Evolutionary conservation across 2,329 filamentous ascomycete genomes (phyloP), one percentile per base, ranked within the genome.

Genomic region (Epichloe uncinata): DNA sequence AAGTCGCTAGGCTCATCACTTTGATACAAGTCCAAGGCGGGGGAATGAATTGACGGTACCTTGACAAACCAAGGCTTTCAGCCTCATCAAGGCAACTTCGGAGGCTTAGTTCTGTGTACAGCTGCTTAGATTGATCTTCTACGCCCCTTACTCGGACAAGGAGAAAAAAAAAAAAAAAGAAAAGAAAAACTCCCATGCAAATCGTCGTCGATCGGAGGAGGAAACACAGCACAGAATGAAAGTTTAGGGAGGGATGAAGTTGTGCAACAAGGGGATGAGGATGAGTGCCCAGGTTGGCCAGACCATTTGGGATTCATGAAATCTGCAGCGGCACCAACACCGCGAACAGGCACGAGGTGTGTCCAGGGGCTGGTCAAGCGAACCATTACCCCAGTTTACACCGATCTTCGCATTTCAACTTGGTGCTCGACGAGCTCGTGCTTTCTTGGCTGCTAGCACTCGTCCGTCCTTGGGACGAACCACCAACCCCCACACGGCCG

Each of bases 401-500:
- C 66, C 66, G 66, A 66, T 59, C 61, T 58, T 59, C 59, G 56
- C 61, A 57, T 51, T 50, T 51, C 52, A 45, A 42, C 42, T 37
- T 11, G 20, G 18, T 35, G 8, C 26, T 48, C 33, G 60, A 60
- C 54, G 56, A 59, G 55, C 58, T 60, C 50, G 35, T 36, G 43
- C 38, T 43, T 57, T 57, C 60, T 61, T 58, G 59, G 57, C 56
- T 58, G 53, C 55, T 66, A 63, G 67, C 64, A 65, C 58, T 65
- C 66, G 62, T 65, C 61, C 57, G 56, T 55, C 59, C 53, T 61
- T 58, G 61, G 63, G 60, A 67, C 62, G 63, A 68, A 66, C 62
- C 59, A 67, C 60, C 54, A 60, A 63, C 59, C 63, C 63, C 67
- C 65, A 67, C 67, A 62, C 58, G 66, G 65, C 65, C 66, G 67